A percentile compares a stretch with the other conserved stretches of the same genome.
Conservation (phyloP, 176 grass and related monocot species). For the Triticum dicoccoides region DNA sequence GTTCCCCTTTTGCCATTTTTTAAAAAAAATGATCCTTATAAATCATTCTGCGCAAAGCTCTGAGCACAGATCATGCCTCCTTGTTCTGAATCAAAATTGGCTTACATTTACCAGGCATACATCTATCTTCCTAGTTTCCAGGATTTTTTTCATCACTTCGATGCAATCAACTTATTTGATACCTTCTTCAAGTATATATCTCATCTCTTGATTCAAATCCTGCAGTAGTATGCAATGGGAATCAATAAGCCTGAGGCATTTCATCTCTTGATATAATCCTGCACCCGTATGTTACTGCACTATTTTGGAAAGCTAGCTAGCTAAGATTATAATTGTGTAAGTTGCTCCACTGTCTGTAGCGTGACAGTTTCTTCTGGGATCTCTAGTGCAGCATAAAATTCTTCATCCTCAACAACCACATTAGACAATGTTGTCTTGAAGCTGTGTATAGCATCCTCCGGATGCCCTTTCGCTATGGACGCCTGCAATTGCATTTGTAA, state of each 20-base stretch:
- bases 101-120: neutral
- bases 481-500: constrained; percentile 45
- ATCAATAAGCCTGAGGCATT: neutral
- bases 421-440: constrained; percentile 32
- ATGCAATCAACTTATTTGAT: neutral
- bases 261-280: constrained; percentile 9
- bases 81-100: neutral
- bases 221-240: neutral
- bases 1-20: neutral
- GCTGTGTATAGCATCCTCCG: constrained; percentile 42
- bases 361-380: constrained; percentile 47
- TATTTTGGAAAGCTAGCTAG: neutral
- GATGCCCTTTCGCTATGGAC: constrained; percentile 61
- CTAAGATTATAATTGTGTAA: neutral
- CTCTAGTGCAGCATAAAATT: constrained; percentile 12
- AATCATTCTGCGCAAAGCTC: neutral
- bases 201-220: neutral
- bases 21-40: neutral
- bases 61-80: neutral
- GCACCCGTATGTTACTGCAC: neutral
- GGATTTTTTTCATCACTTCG: neutral
- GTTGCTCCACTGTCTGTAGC: constrained; percentile 40
- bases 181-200: neutral
- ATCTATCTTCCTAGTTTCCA: neutral
- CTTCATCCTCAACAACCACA: constrained; percentile 27